phyloP scores from a whole-genome alignment of 1,284 basidiomycete species.

The Apiotrichum laibachii region DNA sequence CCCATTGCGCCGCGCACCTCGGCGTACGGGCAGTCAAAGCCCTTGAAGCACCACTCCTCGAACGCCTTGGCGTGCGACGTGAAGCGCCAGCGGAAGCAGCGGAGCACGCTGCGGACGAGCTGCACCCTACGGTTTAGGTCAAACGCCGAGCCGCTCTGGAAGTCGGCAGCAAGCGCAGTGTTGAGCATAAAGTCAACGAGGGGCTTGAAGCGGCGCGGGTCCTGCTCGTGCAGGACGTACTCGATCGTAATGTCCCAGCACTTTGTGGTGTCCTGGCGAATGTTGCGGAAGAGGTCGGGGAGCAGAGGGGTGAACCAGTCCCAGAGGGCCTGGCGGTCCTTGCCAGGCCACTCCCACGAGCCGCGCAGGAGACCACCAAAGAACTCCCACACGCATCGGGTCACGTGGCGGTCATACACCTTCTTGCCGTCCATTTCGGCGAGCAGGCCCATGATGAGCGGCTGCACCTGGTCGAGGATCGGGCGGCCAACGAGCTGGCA shows the following conservation, averaged over 20 bases:
- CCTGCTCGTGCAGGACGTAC: constrained; percentile 68
- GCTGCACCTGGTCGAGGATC: constrained; percentile 37
- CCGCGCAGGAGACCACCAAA: constrained; percentile 73
- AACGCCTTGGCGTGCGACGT: constrained; percentile 66
- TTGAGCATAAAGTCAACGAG: constrained; percentile 74
- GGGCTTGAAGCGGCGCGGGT: constrained; percentile 77
- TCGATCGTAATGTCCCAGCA: constrained; percentile 53
- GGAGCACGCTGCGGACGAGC: constrained; percentile 57
- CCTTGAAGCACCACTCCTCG: constrained; percentile 67
- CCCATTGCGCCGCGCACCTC: constrained; percentile 75
- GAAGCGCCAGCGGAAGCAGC: constrained; percentile 74
- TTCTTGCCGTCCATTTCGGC: constrained; percentile 44
- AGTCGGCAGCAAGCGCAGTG: constrained; percentile 67
- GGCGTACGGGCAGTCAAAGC: constrained; percentile 75
- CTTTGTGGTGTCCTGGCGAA: constrained; percentile 76
- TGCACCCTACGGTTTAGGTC: constrained; percentile 53
- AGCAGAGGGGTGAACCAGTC: constrained; percentile 73
- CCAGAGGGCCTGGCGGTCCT: constrained; percentile 66
- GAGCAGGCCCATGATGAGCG: constrained; percentile 42
- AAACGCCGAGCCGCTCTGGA: constrained; percentile 72
- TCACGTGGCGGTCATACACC: constrained; percentile 76
- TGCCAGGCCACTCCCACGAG: constrained; percentile 83
- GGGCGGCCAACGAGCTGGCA: constrained; percentile 51
- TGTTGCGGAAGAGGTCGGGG: constrained; percentile 68
- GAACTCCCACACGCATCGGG: constrained; percentile 84